A percentile compares a stretch with the other conserved stretches of the same genome.
These are phyloP conservation scores for Solanum bukasovii DNA, from an alignment of 257 asterid species.

Conservation along the genomic window DNA sequence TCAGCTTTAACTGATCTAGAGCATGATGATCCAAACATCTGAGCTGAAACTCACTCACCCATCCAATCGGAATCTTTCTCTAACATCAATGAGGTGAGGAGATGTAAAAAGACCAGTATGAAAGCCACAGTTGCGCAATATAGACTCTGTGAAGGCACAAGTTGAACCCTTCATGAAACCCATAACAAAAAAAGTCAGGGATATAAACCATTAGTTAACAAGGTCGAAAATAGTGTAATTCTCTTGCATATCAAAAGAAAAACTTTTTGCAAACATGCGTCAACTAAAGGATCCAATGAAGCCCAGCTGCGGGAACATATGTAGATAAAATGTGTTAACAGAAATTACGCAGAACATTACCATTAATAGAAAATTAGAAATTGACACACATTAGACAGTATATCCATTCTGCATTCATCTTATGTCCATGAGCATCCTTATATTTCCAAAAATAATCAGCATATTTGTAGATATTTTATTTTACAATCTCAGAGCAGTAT, in stretches of 20 bases:
- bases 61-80: constrained; percentile 84
- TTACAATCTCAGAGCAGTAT: not conserved
- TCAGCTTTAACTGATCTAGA: not conserved
- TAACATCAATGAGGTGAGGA: constrained; percentile 94
- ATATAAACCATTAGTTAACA: not conserved
- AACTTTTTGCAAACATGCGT: not conserved
- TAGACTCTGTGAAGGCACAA: constrained; percentile 78
- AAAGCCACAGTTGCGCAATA: constrained; percentile 83
- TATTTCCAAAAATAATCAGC: not conserved
- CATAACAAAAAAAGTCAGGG: not conserved
- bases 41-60: constrained; percentile 45
- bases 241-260: not conserved
- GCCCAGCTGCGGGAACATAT: not conserved
- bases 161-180: constrained; percentile 79
- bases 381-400: not conserved
- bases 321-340: not conserved
- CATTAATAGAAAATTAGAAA: not conserved
- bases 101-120: constrained; percentile 94
- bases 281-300: not conserved
- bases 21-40: not conserved
- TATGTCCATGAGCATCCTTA: not conserved
- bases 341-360: not conserved
- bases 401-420: not conserved
- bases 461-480: not conserved
- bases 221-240: not conserved